Percentiles rank a stretch among this genome's conserved stretches.
Evolutionary conservation across 179 eudicot species (phyloP).

Genomic region (Sideroxylon spinosum): DNA sequence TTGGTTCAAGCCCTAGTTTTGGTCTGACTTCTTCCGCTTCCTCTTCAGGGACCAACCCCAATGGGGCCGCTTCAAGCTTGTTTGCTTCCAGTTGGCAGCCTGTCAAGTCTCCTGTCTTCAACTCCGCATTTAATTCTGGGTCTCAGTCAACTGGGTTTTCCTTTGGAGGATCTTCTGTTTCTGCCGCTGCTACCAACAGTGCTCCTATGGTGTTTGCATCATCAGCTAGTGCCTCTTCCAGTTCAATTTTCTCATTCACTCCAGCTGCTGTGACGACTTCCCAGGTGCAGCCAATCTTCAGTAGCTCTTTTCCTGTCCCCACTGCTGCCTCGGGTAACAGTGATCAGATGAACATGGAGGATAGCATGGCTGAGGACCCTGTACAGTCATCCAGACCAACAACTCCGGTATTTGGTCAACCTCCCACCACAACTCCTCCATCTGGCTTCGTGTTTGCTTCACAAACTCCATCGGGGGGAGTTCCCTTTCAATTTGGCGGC

Average conservation of each 20-base stretch:
- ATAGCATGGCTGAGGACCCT: slow-evolving; percentile 87
- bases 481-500: slow-evolving; percentile 15
- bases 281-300: slow-evolving; percentile 38
- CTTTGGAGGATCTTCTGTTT: slow-evolving; percentile 34
- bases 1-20: slow-evolving; percentile 27
- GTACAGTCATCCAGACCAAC: slow-evolving; percentile 28
- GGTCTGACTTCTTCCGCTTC: slow-evolving; percentile 21
- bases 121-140: slow-evolving; percentile 29
- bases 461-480: slow-evolving; percentile 26
- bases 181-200: slow-evolving; percentile 18
- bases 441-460: slow-evolving; percentile 45
- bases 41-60: slow-evolving; percentile 20
- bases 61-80: slow-evolving; percentile 28
- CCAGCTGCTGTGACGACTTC: slow-evolving; percentile 24
- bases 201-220: slow-evolving; percentile 30
- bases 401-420: slow-evolving; percentile 33
- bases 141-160: slow-evolving; percentile 30
- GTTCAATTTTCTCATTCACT: slow-evolving; percentile 26
- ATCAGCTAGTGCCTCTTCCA: slow-evolving; percentile 20
- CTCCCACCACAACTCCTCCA: slow-evolving; percentile 31
- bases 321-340: slow-evolving; percentile 28
- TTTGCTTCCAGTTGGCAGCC: slow-evolving; percentile 35
- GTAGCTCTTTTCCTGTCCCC: slow-evolving; percentile 28
- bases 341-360: slow-evolving; percentile 67
- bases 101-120: slow-evolving; percentile 24